These are phyloP conservation scores for Scenedesmus sp. DNA, from an alignment of 163 green algal genomes.

Conservation along the genomic window DNA sequence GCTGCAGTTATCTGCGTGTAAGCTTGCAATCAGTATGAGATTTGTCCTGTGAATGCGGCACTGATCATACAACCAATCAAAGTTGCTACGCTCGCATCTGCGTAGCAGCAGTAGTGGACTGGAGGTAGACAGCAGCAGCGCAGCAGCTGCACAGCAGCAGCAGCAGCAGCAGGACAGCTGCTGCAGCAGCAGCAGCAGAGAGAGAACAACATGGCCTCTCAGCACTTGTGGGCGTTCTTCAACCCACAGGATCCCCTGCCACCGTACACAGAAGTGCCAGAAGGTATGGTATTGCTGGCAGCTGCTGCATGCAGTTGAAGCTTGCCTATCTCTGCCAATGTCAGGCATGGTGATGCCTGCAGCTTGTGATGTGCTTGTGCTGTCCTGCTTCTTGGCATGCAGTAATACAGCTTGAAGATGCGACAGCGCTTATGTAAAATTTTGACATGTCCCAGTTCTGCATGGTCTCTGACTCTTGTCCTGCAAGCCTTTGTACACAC, in stretches of 20 bases:
- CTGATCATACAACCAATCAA: background rate
- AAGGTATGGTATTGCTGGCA: background rate
- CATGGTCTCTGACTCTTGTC: too few species aligned
- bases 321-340: background rate
- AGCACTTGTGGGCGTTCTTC: constrained; percentile 71
- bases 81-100: background rate
- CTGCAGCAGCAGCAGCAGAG: background rate
- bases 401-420: too few species aligned
- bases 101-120: background rate
- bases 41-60: background rate
- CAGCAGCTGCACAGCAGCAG: background rate
- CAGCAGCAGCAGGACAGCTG: background rate
- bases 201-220: constrained; percentile 56
- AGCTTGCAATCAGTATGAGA: background rate
- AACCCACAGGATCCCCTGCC: constrained; percentile 54
- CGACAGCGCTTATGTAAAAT: too few species aligned
- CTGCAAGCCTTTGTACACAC: too few species aligned
- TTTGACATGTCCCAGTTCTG: too few species aligned
- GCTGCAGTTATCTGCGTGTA: background rate
- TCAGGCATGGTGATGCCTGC: background rate
- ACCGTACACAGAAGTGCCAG: constrained; percentile 53
- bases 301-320: background rate
- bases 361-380: background rate
- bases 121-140: background rate
- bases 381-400: too few species aligned